phyloP scores from a whole-genome alignment of 2,329 filamentous ascomycete species.

The Paecilomyces sp. region DNA sequence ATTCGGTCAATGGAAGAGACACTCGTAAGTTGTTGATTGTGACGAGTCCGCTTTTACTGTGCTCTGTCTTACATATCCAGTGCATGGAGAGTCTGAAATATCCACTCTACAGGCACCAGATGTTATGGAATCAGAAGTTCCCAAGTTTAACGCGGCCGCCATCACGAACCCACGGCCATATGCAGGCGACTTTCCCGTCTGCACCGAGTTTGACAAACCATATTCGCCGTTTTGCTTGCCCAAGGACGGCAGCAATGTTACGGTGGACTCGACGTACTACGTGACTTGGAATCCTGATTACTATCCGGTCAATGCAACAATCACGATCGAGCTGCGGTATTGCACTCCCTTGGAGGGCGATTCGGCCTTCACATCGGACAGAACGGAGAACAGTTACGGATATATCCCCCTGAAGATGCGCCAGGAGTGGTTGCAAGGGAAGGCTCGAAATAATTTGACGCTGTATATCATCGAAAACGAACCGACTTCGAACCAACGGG shows the following conservation, averaged over 20 bases:
- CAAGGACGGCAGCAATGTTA: slow-evolving; percentile 22
- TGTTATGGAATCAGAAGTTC: neutral
- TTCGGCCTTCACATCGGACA: slow-evolving; percentile 30
- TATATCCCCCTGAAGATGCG: slow-evolving; percentile 31
- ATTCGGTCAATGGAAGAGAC: neutral
- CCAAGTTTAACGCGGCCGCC: neutral
- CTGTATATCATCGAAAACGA: slow-evolving; percentile 27
- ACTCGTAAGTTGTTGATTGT: neutral
- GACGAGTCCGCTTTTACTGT: neutral
- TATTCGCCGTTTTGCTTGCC: slow-evolving; percentile 29
- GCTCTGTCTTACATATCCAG: neutral
- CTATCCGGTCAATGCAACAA: slow-evolving; percentile 23
- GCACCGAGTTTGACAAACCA: slow-evolving; percentile 15
- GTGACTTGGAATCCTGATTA: slow-evolving; percentile 31
- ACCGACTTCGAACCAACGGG: slow-evolving; percentile 16
- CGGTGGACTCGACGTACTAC: slow-evolving; percentile 32
- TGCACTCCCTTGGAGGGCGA: slow-evolving; percentile 23
- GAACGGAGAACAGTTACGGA: slow-evolving; percentile 30
- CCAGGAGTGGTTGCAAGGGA: slow-evolving; percentile 33
- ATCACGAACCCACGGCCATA: slow-evolving; percentile 5
- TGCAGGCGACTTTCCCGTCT: slow-evolving; percentile 22
- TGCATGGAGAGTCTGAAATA: neutral
- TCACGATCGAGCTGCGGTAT: slow-evolving; percentile 26
- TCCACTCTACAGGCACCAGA: neutral
- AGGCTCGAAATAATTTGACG: slow-evolving; percentile 29